phyloP scores from a whole-genome alignment of 805 yeast species.

The Myxozyma kluyveri region DNA sequence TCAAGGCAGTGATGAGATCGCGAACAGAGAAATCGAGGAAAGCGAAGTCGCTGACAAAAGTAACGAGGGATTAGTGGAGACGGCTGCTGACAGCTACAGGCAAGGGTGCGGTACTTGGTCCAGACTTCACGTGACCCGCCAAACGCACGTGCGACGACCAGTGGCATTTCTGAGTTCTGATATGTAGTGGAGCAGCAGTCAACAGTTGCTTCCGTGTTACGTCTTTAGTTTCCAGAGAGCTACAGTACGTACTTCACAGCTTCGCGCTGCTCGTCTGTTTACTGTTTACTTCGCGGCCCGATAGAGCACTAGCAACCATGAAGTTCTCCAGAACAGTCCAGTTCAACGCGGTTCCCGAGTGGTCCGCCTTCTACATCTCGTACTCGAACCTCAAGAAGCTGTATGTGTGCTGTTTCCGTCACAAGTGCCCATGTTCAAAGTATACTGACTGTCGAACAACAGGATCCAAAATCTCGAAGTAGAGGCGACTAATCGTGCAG shows the following conservation, averaged over 20 bases:
- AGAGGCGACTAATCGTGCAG: slow-evolving; percentile 34
- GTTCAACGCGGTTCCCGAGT: slow-evolving; percentile 97
- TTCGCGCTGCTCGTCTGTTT: too few relatives aligned
- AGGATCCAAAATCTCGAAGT: slow-evolving; percentile 73
- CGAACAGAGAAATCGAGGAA: too few relatives aligned
- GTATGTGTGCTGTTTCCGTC: slow-evolving; percentile 11
- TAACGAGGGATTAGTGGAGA: too few relatives aligned
- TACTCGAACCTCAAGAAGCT: slow-evolving; percentile 83
- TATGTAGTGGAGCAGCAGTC: neutral
- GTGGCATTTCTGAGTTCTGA: neutral
- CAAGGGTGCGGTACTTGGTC: too few relatives aligned
- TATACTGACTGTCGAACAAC: too few relatives aligned
- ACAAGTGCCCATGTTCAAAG: too few relatives aligned
- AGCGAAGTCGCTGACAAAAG: too few relatives aligned
- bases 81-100: too few relatives aligned
- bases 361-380: slow-evolving; percentile 90
- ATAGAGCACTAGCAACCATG: slow-evolving; percentile 46
- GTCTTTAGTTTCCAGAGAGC: neutral
- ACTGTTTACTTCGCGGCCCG: neutral
- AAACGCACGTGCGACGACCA: neutral
- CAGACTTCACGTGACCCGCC: neutral
- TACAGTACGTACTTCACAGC: neutral
- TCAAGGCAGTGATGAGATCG: too few relatives aligned
- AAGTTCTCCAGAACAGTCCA: slow-evolving; percentile 93
- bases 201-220: neutral